Conservation (phyloP, 208 protist species). For the Vickermania ingenoplastis region DNA sequence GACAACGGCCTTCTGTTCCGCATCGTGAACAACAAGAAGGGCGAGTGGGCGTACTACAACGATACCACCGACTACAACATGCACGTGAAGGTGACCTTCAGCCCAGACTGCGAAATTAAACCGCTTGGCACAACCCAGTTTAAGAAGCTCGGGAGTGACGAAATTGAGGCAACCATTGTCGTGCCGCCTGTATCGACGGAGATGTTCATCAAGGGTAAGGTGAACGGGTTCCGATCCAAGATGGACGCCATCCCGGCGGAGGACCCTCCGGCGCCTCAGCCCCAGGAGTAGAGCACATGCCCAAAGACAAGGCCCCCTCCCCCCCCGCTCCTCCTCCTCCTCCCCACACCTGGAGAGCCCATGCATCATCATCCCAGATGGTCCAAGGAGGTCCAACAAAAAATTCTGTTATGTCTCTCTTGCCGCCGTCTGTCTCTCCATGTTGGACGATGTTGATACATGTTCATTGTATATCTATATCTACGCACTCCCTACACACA, state of each 20-base stretch:
- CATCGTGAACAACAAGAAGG: conserved; percentile 31
- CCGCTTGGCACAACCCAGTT: conserved; percentile 40
- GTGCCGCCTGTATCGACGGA: conserved; percentile 46
- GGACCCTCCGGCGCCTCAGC: neutral
- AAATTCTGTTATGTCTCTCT: too few relatives aligned
- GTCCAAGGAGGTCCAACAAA: too few relatives aligned
- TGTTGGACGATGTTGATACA: too few relatives aligned
- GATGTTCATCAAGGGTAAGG: conserved; percentile 56
- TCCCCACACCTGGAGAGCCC: too few relatives aligned
- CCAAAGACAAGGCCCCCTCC: too few relatives aligned
- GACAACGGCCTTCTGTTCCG: conserved; percentile 71
- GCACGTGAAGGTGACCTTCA: conserved; percentile 53
- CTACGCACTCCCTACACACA: too few relatives aligned
- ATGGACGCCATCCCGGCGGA: conserved; percentile 39
- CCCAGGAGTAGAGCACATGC: neutral
- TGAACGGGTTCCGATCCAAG: conserved; percentile 37
- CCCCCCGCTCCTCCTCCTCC: too few relatives aligned
- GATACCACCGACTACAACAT: conserved; percentile 67
- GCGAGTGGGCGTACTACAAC: conserved; percentile 72
- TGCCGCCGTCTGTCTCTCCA: too few relatives aligned
- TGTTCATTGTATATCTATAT: too few relatives aligned
- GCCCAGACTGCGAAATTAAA: conserved; percentile 32
- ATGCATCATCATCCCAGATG: too few relatives aligned
- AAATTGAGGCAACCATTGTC: conserved; percentile 31
- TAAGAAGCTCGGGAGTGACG: conserved; percentile 20